Evolutionary conservation across 176 grass and related monocot species (phyloP), one percentile per base, ranked within the genome.

Genomic region (Saccharum spontaneum): DNA sequence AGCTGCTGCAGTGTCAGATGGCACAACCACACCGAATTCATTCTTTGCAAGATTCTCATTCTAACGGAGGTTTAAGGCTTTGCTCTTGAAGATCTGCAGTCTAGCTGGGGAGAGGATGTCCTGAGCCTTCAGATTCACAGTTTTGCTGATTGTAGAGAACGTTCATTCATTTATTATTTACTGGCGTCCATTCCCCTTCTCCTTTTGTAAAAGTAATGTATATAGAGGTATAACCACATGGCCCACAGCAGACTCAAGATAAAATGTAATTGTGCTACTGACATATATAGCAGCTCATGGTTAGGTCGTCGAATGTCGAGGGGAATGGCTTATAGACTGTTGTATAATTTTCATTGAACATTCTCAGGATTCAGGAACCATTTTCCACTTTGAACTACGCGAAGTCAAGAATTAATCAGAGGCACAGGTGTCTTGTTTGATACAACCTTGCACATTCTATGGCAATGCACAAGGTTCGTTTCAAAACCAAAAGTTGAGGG

Each of bases 21-120:
- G 77, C 84, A 83, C 67, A 78, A 80, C 91, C 20, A 86, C 85
- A 24, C 89, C 82, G 14, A 82, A 68, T 36, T 95, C 91, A 36
- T 90, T 94, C 79, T 95, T 98, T 67, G 80, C 89, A 33, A 92
- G 89, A 89, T 95, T 98, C 74, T 76, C 96, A 0, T 95, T 98
- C 83, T 90, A 86, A 67, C 43, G 64, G 65, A 39, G 8, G 30
- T 20, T 73, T 2, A 45, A 15, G 43, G 69, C 36, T 52, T 55
- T 36, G 8, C 23, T 84, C 92, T 36, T 77, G 79, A 78, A 87
- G 73, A 82, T 89, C 83, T 17, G 67, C 89, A 92, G 88, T 14
- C 20, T 71, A 80, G 46, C 74, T 34, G 60, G 28, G 76, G 13
- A 67, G 31, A 72, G 71, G 45, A 40, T 67, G 69, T 23, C 38